Evolutionary conservation across 1,284 basidiomycete genomes (phyloP).

Genomic region (Papiliotrema nemorosa): DNA sequence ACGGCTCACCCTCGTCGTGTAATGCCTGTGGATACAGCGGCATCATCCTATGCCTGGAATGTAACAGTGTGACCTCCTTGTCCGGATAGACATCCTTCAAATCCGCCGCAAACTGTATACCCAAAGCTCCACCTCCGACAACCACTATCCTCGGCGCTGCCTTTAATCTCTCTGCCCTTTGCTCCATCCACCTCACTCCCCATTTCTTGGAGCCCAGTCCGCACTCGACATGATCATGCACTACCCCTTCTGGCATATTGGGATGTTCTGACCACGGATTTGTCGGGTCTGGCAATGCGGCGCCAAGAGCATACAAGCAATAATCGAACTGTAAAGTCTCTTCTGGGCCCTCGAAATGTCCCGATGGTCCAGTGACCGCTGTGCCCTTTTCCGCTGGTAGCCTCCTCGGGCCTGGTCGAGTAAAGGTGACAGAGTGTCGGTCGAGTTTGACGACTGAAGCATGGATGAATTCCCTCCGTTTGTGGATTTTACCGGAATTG

Average conservation of each 20-base stretch:
- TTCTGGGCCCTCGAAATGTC: constrained; percentile 25
- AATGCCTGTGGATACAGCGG: constrained; percentile 50
- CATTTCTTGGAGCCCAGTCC: constrained; percentile 36
- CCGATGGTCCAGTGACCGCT: constrained; percentile 4
- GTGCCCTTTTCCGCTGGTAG: constrained; percentile 1
- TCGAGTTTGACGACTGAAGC: constrained; percentile 55
- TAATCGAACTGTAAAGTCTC: constrained; percentile 50
- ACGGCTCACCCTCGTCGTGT: constrained; percentile 43
- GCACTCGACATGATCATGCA: constrained; percentile 14
- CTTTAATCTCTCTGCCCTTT: constrained; percentile 31
- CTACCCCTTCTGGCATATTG: constrained; percentile 12
- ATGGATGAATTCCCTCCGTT: constrained; percentile 47
- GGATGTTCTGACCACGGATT: constrained; percentile 40
- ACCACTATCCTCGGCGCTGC: constrained; percentile 48
- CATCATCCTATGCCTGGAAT: constrained; percentile 50
- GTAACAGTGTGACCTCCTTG: constrained; percentile 51
- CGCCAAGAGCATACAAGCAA: constrained; percentile 49
- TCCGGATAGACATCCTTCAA: constrained; percentile 49
- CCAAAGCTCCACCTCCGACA: constrained; percentile 53
- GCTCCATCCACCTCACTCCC: constrained; percentile 29
- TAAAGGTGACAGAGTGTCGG: constrained; percentile 54
- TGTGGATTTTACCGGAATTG: constrained; percentile 22
- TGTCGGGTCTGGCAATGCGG: constrained; percentile 44
- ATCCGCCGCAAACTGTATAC: constrained; percentile 54
- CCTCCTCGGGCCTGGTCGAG: constrained; percentile 10